Conservation (phyloP, 176 grass and related monocot species). For the Avena insularis region DNA sequence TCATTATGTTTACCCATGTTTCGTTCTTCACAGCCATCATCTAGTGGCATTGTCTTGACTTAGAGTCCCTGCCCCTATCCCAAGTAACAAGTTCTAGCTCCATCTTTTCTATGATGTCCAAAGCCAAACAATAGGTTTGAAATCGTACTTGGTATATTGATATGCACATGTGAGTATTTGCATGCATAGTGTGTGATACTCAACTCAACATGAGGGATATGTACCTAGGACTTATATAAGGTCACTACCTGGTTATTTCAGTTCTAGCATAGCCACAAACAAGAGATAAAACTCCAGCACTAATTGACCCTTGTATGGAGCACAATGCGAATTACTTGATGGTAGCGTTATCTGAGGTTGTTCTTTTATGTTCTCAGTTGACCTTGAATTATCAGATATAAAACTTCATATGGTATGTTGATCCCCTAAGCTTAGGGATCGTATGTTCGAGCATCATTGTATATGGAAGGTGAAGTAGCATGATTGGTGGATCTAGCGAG, state of each 20-base stretch:
- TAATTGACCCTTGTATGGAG: neutral
- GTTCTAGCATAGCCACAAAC: neutral
- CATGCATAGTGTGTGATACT: neutral
- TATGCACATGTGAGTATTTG: neutral
- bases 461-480: neutral
- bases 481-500: neutral
- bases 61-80: neutral
- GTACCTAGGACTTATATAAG: neutral
- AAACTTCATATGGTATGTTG: neutral
- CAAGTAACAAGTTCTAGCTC: neutral
- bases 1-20: neutral
- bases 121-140: neutral
- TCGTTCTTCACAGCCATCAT: neutral
- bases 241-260: neutral
- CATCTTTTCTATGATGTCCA: neutral
- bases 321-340: neutral
- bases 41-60: too few relatives aligned
- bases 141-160: neutral
- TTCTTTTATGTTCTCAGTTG: neutral
- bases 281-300: neutral
- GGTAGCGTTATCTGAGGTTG: neutral
- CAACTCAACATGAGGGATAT: neutral
- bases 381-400: neutral
- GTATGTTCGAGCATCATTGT: accelerated
- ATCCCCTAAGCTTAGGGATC: neutral